phyloP scores from a whole-genome alignment of 2,329 filamentous ascomycete species.

The Colletotrichum orchidophilum region DNA sequence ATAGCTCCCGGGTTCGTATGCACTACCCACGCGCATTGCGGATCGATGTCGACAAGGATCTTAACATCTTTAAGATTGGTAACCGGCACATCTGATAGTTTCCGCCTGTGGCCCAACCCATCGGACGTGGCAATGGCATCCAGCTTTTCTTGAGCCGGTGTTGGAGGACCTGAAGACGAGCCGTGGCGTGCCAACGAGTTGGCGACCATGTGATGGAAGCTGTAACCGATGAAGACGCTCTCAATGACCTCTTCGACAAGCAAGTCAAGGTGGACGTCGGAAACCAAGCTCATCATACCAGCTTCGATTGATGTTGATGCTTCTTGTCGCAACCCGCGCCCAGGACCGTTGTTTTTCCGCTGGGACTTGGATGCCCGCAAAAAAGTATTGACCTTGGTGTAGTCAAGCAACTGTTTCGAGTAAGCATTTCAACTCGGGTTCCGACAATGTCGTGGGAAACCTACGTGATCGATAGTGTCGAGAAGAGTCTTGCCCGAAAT shows the following conservation, averaged over 20 bases:
- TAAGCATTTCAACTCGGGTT: not conserved
- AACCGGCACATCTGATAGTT: constrained; percentile 22
- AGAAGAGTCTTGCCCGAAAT: constrained; percentile 58
- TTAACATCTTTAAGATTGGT: constrained; percentile 36
- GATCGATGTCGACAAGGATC: constrained; percentile 62
- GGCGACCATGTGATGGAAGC: constrained; percentile 44
- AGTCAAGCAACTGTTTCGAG: constrained; percentile 49
- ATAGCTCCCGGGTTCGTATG: constrained; percentile 61
- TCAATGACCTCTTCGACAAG: constrained; percentile 51
- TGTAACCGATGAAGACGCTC: constrained; percentile 49
- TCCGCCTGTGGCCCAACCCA: constrained; percentile 6
- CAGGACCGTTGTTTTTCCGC: constrained; percentile 34
- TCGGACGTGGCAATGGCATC: constrained; percentile 34
- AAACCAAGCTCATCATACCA: constrained; percentile 41
- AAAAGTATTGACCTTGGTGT: constrained; percentile 59
- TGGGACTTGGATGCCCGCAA: constrained; percentile 30
- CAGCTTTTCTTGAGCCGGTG: constrained; percentile 30
- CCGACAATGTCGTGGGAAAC: not conserved
- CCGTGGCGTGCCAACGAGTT: constrained; percentile 44
- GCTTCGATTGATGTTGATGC: constrained; percentile 29
- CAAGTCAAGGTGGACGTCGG: constrained; percentile 45
- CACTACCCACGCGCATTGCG: constrained; percentile 58
- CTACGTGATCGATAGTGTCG: constrained; percentile 58
- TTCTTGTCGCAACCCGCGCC: constrained; percentile 16
- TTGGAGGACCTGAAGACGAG: constrained; percentile 32